Evolutionary conservation across 164 flowering plant genomes (phyloP), one percentile per base, ranked within the genome.

Genomic region (Buxus sempervirens): DNA sequence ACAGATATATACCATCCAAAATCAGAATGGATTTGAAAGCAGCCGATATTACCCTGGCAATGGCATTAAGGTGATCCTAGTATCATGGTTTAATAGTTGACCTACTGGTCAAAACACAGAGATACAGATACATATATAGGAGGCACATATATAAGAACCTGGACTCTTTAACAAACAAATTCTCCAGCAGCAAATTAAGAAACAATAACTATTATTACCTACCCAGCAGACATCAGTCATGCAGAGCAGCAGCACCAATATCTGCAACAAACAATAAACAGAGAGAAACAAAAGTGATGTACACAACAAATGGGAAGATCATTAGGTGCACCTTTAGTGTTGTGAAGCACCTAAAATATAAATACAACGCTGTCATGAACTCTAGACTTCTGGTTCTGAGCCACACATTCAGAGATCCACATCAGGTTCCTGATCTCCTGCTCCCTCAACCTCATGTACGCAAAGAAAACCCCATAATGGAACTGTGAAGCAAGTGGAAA

Each of bases 371-470:
- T 96, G 77, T 93, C 99, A 66, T 96, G 99, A 74, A 93, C 96
- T 73, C 97, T 79, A 22, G 99, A 85, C 75, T 96, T 96, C 82
- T 96, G 99, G 82, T 96, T 93, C 83, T 96, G 99, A 9, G 99
- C 98, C 49, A 96, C 99, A 59, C 99, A 96, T 73, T 96, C 99
- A 0, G 99, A 93, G 72, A 96, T 91, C 99, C 99, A 96, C 99
- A 96, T 96, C 76, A 96, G 75, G 81, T 96, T 96, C 83, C 99
- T 83, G 75, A 96, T 96, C 83, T 96, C 99, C 81, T 96, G 99
- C 83, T 96, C 99, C 81, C 90, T 87, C 84, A 96, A 72, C 79
- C 97, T 92, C 89, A 96, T 87, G 82, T 96, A 96, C 16, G 98
- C 96, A 67, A 93, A 96, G 85, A 96, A 96, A 32, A 96, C 98